Base-by-base conservation (phyloP, 2,329 filamentous ascomycete species). In the Penicillium sp. region DNA sequence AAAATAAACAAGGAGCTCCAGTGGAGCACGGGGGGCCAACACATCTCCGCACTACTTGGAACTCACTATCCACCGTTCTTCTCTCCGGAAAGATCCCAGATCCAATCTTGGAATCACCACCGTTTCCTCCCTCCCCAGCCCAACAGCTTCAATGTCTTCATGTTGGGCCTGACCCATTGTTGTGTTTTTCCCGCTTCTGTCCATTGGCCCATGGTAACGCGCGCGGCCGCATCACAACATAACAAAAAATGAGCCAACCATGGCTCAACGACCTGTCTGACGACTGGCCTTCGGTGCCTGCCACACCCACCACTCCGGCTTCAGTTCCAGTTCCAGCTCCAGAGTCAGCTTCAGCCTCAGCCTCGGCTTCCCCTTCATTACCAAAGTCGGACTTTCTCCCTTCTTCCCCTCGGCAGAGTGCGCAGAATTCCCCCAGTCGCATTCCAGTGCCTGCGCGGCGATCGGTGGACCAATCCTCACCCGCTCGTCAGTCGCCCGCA, bases 181-280 rank as follows among this genome's bases (percentile, higher is more conserved):
- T 28, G 5, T 28, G 24, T 28, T 28, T 28, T 28, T 28, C 24
- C 24, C 24, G 5, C 24, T 28, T 28, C 10, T 28, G 24, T 10
- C 24, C 24, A 28, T 28, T 28, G 24, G 24, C n/a, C n/a, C n/a
- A n/a, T n/a, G n/a, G n/a, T 28, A 10, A 28, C 24, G 24, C 24
- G 24, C 5, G 24, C 10, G n/a, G 5, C 24, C 13, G 29, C 29
- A 33, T 33, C 29, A 52, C 39, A 47, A 45, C 51, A 63, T 61
- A 64, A 63, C 57, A 64, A 59, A 69, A 61, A 59, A 72, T 72
- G 70, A 62, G 64, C 56, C 58, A 73, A 64, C 75, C 75, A 66
- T 77, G 75, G 75, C 72, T 77, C 42, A 73, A 77, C 55, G 73
- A 68, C 48, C 71, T 77, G 11, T 73, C 72, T 14, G 75, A 77